Evolutionary conservation across 2,329 filamentous ascomycete genomes (phyloP).

Genomic region (Eurotiales sp.): DNA sequence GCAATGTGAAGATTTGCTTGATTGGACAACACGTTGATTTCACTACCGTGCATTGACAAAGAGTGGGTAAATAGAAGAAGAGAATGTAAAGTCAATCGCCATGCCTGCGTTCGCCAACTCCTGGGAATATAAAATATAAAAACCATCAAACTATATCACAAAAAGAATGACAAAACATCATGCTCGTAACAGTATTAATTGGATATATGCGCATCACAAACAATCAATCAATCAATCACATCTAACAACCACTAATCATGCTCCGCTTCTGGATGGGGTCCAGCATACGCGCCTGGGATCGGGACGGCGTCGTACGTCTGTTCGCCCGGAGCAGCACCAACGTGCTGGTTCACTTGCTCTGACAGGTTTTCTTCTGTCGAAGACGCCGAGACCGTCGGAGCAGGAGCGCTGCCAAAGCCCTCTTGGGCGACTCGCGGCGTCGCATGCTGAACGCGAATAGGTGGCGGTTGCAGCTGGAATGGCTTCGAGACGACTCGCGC

Average conservation of each 20-base stretch:
- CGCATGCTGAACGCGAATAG: slow-evolving; percentile 70
- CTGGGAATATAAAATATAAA: background rate
- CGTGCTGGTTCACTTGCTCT: slow-evolving; percentile 59
- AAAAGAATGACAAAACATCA: background rate
- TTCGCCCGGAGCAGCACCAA: slow-evolving; percentile 71
- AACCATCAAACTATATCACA: background rate
- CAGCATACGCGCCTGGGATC: slow-evolving; percentile 78
- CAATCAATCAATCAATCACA: background rate
- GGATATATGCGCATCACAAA: too few species aligned
- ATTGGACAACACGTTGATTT: too few species aligned
- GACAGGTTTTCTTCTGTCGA: slow-evolving; percentile 24
- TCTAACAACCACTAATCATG: slow-evolving; percentile 16
- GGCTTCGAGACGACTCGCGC: slow-evolving; percentile 51
- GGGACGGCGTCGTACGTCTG: slow-evolving; percentile 80
- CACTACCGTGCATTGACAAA: too few species aligned
- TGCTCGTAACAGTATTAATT: background rate
- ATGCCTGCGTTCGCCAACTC: background rate
- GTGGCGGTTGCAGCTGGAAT: slow-evolving; percentile 87
- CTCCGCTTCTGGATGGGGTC: slow-evolving; percentile 30
- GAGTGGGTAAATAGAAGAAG: background rate
- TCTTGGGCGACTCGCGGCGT: slow-evolving; percentile 66
- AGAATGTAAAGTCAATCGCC: background rate
- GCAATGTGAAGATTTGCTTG: too few species aligned
- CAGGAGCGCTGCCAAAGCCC: slow-evolving; percentile 52
- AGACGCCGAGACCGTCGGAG: slow-evolving; percentile 22